phyloP scores from a whole-genome alignment of 441 rosid species.

The Jatropha multifida region DNA sequence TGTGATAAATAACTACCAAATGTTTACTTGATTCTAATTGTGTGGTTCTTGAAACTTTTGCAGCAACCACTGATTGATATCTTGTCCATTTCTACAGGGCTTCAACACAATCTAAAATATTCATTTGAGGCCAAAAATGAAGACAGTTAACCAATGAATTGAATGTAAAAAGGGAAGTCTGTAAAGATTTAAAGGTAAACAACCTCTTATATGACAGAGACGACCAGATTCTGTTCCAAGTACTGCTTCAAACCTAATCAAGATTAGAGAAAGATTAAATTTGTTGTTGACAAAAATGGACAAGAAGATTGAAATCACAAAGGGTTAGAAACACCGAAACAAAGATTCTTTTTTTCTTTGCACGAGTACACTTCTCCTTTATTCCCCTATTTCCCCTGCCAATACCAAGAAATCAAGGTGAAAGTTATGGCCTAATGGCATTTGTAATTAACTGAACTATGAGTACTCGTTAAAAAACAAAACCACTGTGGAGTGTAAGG shows the following conservation, averaged over 20 bases:
- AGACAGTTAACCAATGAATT: constrained; percentile 8
- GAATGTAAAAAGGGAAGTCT: background rate
- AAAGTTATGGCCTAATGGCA: constrained; percentile 19
- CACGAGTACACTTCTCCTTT: constrained; percentile 21
- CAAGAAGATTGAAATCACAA: constrained; percentile 8
- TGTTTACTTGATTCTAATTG: background rate
- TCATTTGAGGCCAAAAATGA: constrained; percentile 28
- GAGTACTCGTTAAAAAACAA: background rate
- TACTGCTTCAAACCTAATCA: constrained; percentile 38
- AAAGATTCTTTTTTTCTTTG: constrained; percentile 17
- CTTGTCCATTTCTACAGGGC: constrained; percentile 37
- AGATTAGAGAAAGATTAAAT: constrained; percentile 21
- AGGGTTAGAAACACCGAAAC: constrained; percentile 34
- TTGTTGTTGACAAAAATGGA: background rate
- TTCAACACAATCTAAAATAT: constrained; percentile 39
- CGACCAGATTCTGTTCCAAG: constrained; percentile 25
- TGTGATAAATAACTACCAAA: background rate
- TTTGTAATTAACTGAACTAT: constrained; percentile 8
- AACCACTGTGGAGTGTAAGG: background rate
- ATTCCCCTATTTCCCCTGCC: constrained; percentile 32
- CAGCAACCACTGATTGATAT: constrained; percentile 26
- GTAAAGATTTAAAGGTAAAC: background rate
- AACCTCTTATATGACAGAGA: constrained; percentile 22
- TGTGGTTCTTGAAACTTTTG: constrained; percentile 28
- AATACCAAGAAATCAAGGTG: constrained; percentile 32